These are phyloP conservation scores for Xylogone sp. DNA, from an alignment of 2,329 filamentous ascomycete species.

Conservation along the genomic window DNA sequence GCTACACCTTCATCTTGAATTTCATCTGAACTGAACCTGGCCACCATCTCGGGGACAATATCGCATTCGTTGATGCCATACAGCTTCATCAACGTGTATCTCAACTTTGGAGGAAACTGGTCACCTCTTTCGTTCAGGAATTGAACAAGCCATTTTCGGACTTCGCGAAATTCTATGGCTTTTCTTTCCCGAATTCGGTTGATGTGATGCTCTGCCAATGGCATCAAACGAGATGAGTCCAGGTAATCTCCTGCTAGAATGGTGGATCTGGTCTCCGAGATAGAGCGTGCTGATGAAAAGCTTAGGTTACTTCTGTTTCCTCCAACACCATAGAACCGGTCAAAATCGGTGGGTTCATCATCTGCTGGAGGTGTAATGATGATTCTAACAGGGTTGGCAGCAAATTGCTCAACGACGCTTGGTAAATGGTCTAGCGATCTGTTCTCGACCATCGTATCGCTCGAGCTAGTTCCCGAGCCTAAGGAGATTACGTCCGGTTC, in stretches of 20 bases:
- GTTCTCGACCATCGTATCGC: not conserved
- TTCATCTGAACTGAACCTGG: conserved; percentile 7
- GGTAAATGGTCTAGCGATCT: conserved; percentile 4
- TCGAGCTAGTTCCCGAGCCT: conserved; percentile 1
- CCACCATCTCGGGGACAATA: conserved; percentile 11
- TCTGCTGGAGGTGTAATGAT: conserved; percentile 19
- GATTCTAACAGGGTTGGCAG: conserved; percentile 14
- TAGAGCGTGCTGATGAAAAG: not conserved
- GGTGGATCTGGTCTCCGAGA: not conserved
- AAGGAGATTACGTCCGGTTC: conserved; percentile 10
- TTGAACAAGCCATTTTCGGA: conserved; percentile 18
- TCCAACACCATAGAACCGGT: conserved; percentile 5
- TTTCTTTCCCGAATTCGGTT: conserved; percentile 6
- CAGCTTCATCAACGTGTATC: conserved; percentile 17
- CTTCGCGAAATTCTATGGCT: conserved; percentile 16
- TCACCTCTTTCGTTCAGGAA: conserved; percentile 20
- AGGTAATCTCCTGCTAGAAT: not conserved
- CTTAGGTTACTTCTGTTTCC: conserved; percentile 3
- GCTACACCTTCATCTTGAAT: not conserved
- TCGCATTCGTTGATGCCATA: conserved; percentile 19
- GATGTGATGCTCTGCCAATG: conserved; percentile 11
- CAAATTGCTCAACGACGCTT: conserved; percentile 6
- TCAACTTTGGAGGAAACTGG: conserved; percentile 15
- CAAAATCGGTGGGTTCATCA: not conserved
- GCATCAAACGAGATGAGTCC: conserved; percentile 16